phyloP scores from a whole-genome alignment of 139 green algal genomes.

The Closterium sp. region DNA sequence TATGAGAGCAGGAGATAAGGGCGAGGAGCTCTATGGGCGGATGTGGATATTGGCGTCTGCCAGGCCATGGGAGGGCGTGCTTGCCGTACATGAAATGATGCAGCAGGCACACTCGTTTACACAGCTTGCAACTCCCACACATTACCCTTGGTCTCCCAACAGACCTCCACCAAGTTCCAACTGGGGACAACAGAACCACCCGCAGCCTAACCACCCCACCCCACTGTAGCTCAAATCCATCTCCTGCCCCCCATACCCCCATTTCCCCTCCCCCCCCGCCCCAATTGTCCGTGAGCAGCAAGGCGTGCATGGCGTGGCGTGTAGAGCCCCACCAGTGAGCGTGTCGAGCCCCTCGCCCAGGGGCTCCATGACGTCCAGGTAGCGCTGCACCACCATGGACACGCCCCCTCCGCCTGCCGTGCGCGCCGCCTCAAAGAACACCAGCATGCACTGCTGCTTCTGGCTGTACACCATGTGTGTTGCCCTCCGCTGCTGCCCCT shows the following conservation, averaged over 20 bases:
- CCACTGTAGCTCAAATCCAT: too few relatives aligned
- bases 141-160: too few relatives aligned
- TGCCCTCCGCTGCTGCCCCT: not conserved
- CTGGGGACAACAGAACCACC: too few relatives aligned
- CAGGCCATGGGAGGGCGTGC: too few relatives aligned
- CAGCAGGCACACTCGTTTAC: not conserved
- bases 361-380: constrained; percentile 21
- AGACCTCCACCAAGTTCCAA: too few relatives aligned
- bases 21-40: not conserved
- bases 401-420: not conserved
- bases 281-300: not conserved
- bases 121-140: too few relatives aligned
- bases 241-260: too few relatives aligned
- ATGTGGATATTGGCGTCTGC: not conserved
- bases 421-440: constrained; percentile 38
- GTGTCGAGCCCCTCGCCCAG: constrained; percentile 14
- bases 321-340: constrained; percentile 9
- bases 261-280: too few relatives aligned
- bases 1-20: not conserved
- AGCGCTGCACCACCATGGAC: constrained; percentile 32
- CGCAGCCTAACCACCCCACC: too few relatives aligned
- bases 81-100: not conserved
- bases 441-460: constrained; percentile 32
- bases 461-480: constrained; percentile 40
- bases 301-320: too few relatives aligned